Evolutionary conservation across 495 filamentous ascomycete genomes (phyloP).

Genomic region (Corynascus novoguineensis): DNA sequence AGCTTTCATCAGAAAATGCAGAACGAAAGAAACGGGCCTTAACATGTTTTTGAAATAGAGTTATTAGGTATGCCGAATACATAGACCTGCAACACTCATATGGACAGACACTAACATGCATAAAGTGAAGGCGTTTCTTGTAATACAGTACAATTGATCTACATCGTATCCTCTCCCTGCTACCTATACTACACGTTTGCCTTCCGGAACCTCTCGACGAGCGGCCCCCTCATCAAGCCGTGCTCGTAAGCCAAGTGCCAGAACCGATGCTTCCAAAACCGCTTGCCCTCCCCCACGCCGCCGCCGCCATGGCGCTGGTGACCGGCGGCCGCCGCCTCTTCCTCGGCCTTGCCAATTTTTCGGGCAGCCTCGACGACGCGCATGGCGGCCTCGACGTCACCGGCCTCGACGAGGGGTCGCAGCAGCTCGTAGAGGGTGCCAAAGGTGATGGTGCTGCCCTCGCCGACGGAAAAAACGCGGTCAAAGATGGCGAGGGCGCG

Average conservation of each 20-base stretch:
- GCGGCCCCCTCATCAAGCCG: constrained; percentile 28
- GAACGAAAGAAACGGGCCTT: no score
- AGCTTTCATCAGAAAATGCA: no score
- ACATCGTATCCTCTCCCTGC: background rate
- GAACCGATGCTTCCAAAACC: constrained; percentile 40
- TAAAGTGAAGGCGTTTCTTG: no score
- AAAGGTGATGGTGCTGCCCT: constrained; percentile 39
- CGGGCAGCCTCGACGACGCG: constrained; percentile 27
- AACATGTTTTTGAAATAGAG: no score
- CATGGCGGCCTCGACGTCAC: constrained; percentile 32
- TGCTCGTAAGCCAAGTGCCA: constrained; percentile 36
- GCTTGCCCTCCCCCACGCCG: constrained; percentile 14
- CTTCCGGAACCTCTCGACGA: constrained; percentile 8
- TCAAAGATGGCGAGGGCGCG: constrained; percentile 49
- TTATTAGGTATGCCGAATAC: no score
- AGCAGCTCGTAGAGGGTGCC: constrained; percentile 43
- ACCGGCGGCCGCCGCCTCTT: constrained; percentile 8
- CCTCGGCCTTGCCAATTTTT: constrained; percentile 26
- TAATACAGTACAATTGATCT: background rate
- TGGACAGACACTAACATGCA: no score
- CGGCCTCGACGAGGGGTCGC: constrained; percentile 39
- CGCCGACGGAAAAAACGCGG: constrained; percentile 35
- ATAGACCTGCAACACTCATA: no score
- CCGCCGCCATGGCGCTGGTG: no score
- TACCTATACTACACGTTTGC: background rate